Evolutionary conservation across 345 rosid genomes (phyloP).

Genomic region (Salix suchowensis): DNA sequence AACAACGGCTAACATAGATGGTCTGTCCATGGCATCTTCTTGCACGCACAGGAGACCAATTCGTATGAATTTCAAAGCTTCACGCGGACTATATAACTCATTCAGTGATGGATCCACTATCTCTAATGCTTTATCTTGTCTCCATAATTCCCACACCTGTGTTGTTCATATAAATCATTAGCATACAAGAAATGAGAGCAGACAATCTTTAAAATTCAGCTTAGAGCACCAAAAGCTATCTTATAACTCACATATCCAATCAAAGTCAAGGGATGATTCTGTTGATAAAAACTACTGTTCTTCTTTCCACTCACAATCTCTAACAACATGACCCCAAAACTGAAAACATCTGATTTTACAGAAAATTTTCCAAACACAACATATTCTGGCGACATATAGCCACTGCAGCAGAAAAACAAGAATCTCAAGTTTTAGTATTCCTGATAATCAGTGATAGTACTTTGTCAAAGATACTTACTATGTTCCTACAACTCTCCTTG

Average conservation of each 20-base stretch:
- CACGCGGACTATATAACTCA: not conserved
- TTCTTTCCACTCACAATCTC: conserved; percentile 7
- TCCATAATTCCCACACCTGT: conserved; percentile 6
- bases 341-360: conserved; percentile 21
- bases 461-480: conserved; percentile 38
- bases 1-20: conserved; percentile 1
- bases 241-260: conserved; percentile 7
- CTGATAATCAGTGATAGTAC: not conserved
- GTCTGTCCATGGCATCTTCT: not conserved
- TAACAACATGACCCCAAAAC: conserved; percentile 13
- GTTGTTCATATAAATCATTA: not conserved
- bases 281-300: conserved; percentile 5
- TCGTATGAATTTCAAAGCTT: conserved; percentile 5
- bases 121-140: not conserved
- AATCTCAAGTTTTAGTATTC: not conserved
- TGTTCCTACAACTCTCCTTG: conserved; percentile 62
- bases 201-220: not conserved
- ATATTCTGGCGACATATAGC: not conserved
- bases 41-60: conserved; percentile 9
- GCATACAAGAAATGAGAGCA: not conserved
- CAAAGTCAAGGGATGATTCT: conserved; percentile 3
- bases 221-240: not conserved
- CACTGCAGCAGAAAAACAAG: conserved; percentile 1
- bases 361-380: conserved; percentile 15
- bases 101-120: not conserved